Evolutionary conservation across 495 filamentous ascomycete genomes (phyloP).

Genomic region (Hyaloscypha variabilis): DNA sequence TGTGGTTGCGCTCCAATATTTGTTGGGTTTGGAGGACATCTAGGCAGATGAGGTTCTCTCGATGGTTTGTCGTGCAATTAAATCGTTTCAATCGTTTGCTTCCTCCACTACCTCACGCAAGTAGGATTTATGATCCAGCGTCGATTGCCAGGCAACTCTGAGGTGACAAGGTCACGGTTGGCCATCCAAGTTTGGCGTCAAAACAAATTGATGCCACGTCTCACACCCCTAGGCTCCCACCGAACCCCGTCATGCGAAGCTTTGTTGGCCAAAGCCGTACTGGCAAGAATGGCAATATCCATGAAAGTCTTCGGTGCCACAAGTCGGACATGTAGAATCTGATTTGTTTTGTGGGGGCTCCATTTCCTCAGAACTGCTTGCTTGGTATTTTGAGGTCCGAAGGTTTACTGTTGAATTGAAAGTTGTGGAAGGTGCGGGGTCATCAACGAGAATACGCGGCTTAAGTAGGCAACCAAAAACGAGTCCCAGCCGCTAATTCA

Average conservation of each 20-base stretch:
- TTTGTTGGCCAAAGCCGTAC: background rate
- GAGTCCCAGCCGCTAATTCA: background rate
- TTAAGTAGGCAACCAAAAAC: background rate
- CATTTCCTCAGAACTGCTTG: too few species aligned
- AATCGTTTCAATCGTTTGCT: too few species aligned
- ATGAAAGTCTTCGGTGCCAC: slow-evolving; percentile 5
- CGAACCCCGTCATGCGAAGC: background rate
- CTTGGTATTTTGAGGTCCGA: too few species aligned
- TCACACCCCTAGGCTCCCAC: background rate
- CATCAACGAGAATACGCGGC: background rate
- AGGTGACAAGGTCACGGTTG: too few species aligned
- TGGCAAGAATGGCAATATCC: slow-evolving; percentile 10
- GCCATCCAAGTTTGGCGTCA: background rate
- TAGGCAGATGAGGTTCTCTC: too few species aligned
- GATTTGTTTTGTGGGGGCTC: background rate
- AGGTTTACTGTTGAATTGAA: background rate
- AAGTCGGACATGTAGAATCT: slow-evolving; percentile 5
- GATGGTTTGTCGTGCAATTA: too few species aligned
- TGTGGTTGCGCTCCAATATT: too few species aligned
- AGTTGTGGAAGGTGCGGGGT: background rate
- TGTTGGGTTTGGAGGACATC: too few species aligned
- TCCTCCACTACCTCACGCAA: too few species aligned
- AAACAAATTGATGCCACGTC: background rate
- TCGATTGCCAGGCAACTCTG: too few species aligned
- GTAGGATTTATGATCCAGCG: too few species aligned